phyloP scores from a whole-genome alignment of 139 green algal species.

The Tetraselmis striata region DNA sequence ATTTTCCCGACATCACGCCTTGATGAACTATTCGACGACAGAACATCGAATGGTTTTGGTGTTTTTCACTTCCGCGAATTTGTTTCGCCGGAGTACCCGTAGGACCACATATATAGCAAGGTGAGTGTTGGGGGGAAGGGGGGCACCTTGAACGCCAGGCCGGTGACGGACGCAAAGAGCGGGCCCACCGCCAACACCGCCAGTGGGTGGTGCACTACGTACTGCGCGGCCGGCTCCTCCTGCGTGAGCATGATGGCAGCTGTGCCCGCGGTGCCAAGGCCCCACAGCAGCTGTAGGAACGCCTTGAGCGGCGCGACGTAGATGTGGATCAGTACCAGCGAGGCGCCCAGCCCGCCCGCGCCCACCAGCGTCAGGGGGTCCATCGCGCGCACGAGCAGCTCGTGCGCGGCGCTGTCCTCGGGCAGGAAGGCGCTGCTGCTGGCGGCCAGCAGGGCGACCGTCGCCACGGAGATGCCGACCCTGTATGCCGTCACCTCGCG shows the following conservation, averaged over 20 bases:
- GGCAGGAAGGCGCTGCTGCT: slow-evolving; percentile 21
- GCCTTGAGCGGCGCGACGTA: slow-evolving; percentile 79
- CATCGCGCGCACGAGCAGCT: background rate
- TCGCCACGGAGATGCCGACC: slow-evolving; percentile 33
- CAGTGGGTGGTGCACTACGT: slow-evolving; percentile 56
- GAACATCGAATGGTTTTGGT: background rate
- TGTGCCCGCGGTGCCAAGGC: slow-evolving; percentile 15
- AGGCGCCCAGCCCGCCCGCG: slow-evolving; percentile 51
- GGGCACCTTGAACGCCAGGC: slow-evolving; percentile 13
- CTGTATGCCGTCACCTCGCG: slow-evolving; percentile 54
- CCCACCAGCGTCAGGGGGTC: slow-evolving; percentile 32
- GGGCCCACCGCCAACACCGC: slow-evolving; percentile 83
- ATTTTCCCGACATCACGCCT: too few relatives aligned
- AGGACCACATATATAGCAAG: too few relatives aligned
- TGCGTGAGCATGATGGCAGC: background rate
- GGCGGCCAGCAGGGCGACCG: slow-evolving; percentile 25
- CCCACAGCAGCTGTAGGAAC: slow-evolving; percentile 59
- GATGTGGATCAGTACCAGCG: slow-evolving; percentile 84
- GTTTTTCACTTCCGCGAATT: too few relatives aligned
- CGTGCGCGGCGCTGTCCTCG: slow-evolving; percentile 3
- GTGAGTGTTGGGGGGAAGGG: background rate
- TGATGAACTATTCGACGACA: too few relatives aligned
- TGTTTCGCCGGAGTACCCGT: too few relatives aligned
- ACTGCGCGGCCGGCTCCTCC: slow-evolving; percentile 40
- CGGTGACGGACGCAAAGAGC: slow-evolving; percentile 82